Base-by-base conservation (phyloP, 768 basidiomycete species). In the Leccinum rimulosum region DNA sequence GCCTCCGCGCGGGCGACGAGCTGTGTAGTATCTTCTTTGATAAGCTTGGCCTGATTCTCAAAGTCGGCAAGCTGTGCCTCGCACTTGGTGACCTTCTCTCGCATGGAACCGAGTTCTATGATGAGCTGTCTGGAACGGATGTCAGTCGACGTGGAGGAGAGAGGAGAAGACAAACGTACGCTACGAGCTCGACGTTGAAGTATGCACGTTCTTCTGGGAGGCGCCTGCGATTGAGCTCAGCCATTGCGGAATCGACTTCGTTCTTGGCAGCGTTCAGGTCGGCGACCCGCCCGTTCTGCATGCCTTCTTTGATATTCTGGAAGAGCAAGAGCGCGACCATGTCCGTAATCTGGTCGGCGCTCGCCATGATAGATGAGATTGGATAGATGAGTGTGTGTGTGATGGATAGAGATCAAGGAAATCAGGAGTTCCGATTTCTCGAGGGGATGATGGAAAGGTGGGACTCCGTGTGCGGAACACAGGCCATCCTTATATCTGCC, bases 171-270 rank as follows among this genome's bases (percentile, higher is more conserved):
- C 47, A 33, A 40, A 59, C 62, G 1, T 60, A 55, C 67, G 17
- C 56, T n/a, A 58, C 15, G 33, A 48, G 15, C 9, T 69, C 66
- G 8, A 27, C 48, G 15, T 50, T 40, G 0, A 19, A 12, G 6
- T 15, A 50, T 10, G 38, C 35, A 7, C 47, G 27, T 2, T 59
- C 59, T 14, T 56, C 59, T 7, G 17, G 19, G 2, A 48, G 15
- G 2, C 3, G 56, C 45, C 5, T 45, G 50, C 17, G 25, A 35
- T 55, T 38, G 50, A 68, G 60, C 27, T 55, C 25, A 8, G 35
- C 49, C 1, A 68, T 58, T 19, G 62, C 63, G 3, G 43, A 48
- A 3, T 70, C 54, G 25, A 68, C 38, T 45, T 54, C 66, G 17
- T 50, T 43, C 45, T 52, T 50, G 9, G 28, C 60, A 10, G 52